Evolutionary conservation across 2,329 filamentous ascomycete genomes (phyloP).

Genomic region (Beauveria brongniartii): DNA sequence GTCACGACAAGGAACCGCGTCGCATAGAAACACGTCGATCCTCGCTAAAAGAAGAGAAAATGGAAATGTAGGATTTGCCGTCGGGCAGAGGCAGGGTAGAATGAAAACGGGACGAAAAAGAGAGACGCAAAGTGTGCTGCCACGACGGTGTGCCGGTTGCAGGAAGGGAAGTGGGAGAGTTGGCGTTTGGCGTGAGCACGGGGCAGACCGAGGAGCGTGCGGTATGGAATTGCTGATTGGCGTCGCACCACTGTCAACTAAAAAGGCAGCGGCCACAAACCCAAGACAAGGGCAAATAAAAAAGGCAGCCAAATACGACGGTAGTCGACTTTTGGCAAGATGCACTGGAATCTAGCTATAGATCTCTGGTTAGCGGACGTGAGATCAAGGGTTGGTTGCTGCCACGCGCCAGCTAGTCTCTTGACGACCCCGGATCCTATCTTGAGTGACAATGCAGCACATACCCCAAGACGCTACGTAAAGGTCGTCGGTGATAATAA

Average conservation of each 20-base stretch:
- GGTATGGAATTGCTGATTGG: conserved; percentile 3
- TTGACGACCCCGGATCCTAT: no score
- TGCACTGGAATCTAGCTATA: neutral
- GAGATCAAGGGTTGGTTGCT: no score
- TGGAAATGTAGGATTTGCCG: neutral
- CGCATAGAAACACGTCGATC: neutral
- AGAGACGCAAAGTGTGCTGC: neutral
- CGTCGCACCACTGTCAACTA: neutral
- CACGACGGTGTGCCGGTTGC: neutral
- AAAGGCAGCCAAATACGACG: neutral
- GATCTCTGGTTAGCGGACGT: neutral
- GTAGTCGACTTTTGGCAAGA: no score
- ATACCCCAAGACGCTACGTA: no score
- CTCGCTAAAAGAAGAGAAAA: neutral
- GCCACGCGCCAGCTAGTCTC: no score
- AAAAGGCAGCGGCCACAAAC: neutral
- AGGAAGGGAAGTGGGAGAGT: neutral
- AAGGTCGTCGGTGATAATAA: no score
- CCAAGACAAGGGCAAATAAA: neutral
- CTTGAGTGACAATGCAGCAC: no score
- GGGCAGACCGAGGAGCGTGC: neutral
- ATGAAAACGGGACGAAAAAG: no score
- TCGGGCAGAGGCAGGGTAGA: neutral
- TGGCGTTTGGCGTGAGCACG: neutral
- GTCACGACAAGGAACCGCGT: conserved; percentile 1